Evolutionary conservation across 352 stramenopile genomes (phyloP).

Genomic region (Sclerospora graminicola): DNA sequence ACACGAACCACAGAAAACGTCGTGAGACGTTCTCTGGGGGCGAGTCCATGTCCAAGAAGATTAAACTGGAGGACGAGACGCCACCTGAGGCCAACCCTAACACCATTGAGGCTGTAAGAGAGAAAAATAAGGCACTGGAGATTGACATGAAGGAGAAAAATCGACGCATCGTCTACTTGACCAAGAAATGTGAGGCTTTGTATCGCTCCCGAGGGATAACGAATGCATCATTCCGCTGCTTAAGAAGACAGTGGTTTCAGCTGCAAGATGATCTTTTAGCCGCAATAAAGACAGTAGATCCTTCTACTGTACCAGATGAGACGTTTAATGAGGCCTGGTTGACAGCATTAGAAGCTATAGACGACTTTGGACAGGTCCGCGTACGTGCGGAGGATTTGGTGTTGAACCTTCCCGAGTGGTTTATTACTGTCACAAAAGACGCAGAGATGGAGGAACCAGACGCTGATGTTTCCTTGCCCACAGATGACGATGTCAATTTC

Average conservation of each 20-base stretch:
- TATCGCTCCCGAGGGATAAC: slow-evolving; percentile 42
- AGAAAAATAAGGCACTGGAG: slow-evolving; percentile 67
- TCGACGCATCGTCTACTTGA: slow-evolving; percentile 56
- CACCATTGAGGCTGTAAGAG: slow-evolving; percentile 56
- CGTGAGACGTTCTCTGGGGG: slow-evolving; percentile 17
- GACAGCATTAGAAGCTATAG: slow-evolving; percentile 21
- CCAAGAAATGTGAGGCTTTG: slow-evolving; percentile 55
- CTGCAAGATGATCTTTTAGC: slow-evolving; percentile 46
- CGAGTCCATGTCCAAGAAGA: slow-evolving; percentile 38
- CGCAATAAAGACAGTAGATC: slow-evolving; percentile 17
- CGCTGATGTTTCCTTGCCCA: slow-evolving; percentile 17
- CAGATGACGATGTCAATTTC: slow-evolving; percentile 18
- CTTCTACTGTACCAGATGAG: slow-evolving; percentile 7
- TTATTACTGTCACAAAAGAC: slow-evolving; percentile 46
- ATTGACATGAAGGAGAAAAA: slow-evolving; percentile 79
- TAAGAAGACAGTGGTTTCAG: slow-evolving; percentile 56
- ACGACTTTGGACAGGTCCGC: slow-evolving; percentile 34
- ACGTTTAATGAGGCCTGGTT: slow-evolving; percentile 20
- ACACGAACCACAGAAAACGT: slow-evolving; percentile 28
- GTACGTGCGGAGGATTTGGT: slow-evolving; percentile 32
- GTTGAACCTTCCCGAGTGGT: slow-evolving; percentile 62
- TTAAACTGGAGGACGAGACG: slow-evolving; percentile 52
- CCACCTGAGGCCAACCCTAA: slow-evolving; percentile 65
- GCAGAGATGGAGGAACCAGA: slow-evolving; percentile 25
- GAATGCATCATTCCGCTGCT: slow-evolving; percentile 38